Conservation (phyloP, 106 monocot species). For the Amphibolis antarctica region DNA sequence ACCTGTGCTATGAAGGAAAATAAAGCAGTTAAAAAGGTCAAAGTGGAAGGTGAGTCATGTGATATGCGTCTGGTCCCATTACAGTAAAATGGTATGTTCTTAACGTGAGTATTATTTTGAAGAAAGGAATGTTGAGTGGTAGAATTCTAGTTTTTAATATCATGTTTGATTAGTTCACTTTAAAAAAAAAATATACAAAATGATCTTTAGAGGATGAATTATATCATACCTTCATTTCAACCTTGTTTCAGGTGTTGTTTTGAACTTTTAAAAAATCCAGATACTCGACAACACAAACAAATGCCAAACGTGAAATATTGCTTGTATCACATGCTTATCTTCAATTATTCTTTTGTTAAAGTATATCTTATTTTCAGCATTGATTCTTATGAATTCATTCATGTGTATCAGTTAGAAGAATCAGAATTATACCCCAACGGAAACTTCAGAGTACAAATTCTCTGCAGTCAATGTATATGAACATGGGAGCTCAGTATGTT, state of each 20-base stretch:
- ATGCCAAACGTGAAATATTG: too few species aligned
- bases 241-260: too few species aligned
- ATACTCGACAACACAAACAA: too few species aligned
- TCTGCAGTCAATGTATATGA: slow-evolving; percentile 38
- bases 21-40: slow-evolving; percentile 25
- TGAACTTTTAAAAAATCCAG: too few species aligned
- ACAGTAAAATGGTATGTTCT: too few species aligned
- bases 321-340: neutral
- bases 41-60: slow-evolving; percentile 14
- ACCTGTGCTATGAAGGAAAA: slow-evolving; percentile 32
- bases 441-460: slow-evolving; percentile 45
- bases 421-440: slow-evolving; percentile 38
- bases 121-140: too few species aligned
- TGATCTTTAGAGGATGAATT: too few species aligned
- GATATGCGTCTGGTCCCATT: neutral
- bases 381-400: neutral
- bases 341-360: neutral
- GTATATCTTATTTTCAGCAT: neutral
- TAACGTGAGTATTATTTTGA: too few species aligned
- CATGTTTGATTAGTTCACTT: too few species aligned
- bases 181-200: too few species aligned
- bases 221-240: too few species aligned
- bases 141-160: too few species aligned
- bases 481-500: slow-evolving; percentile 54
- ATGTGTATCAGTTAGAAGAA: slow-evolving; percentile 48